Evolutionary conservation across 2,329 filamentous ascomycete genomes (phyloP).

Genomic region (Trichocomaceae sp.): DNA sequence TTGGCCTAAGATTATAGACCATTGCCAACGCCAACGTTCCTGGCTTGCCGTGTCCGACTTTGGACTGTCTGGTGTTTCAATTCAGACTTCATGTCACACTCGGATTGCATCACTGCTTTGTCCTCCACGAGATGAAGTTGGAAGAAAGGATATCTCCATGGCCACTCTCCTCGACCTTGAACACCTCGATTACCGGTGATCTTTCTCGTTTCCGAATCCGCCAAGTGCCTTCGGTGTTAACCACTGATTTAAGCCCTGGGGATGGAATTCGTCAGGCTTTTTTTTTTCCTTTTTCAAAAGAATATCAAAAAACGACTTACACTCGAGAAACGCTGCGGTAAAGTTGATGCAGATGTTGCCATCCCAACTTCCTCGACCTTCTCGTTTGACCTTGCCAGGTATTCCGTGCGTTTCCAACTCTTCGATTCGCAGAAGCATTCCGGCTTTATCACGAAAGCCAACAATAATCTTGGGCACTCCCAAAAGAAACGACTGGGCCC

Average conservation of each 20-base stretch:
- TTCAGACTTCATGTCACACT: neutral
- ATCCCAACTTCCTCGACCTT: conserved; percentile 69
- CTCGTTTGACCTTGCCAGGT: conserved; percentile 64
- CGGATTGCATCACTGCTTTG: conserved; percentile 14
- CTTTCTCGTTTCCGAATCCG: conserved; percentile 62
- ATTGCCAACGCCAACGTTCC: too few relatives aligned
- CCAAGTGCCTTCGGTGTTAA: conserved; percentile 68
- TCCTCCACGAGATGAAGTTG: conserved; percentile 69
- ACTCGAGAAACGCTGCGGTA: conserved; percentile 67
- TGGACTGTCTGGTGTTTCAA: neutral
- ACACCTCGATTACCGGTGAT: conserved; percentile 63
- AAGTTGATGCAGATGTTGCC: conserved; percentile 93
- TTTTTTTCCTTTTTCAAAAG: neutral
- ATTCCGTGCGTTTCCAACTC: conserved; percentile 75
- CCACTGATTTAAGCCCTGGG: conserved; percentile 56
- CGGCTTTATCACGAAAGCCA: conserved; percentile 70
- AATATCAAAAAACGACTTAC: conserved; percentile 38
- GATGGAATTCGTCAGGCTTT: conserved; percentile 15
- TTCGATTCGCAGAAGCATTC: conserved; percentile 64
- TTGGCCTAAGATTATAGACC: neutral
- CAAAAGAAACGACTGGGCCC: conserved; percentile 92
- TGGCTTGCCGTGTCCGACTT: neutral
- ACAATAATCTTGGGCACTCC: conserved; percentile 89
- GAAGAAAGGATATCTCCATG: conserved; percentile 70
- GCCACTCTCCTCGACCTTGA: conserved; percentile 64